Percentiles rank a stretch among this genome's conserved stretches.
Evolutionary conservation across 2,329 filamentous ascomycete genomes (phyloP).

Genomic region (Tolypocladium nubicola): DNA sequence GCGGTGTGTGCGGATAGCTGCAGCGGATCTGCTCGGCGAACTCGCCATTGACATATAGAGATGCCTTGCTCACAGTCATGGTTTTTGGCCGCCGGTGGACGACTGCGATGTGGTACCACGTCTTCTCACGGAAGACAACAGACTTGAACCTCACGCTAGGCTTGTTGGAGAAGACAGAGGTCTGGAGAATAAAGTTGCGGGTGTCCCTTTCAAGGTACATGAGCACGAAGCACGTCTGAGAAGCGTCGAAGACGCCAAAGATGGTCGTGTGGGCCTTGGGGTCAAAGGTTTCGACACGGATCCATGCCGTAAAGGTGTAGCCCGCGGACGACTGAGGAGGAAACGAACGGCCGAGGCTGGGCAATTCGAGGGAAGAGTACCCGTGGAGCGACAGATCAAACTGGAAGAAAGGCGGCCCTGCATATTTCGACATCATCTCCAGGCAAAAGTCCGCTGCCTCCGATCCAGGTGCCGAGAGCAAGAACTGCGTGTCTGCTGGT

Average conservation of each 20-base stretch:
- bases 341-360: slow-evolving; percentile 75
- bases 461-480: slow-evolving; percentile 45
- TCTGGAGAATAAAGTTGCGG: slow-evolving; percentile 89
- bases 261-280: slow-evolving; percentile 79
- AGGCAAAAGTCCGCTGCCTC: slow-evolving; percentile 59
- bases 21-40: slow-evolving; percentile 89
- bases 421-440: slow-evolving; percentile 61
- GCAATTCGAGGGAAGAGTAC: slow-evolving; percentile 80
- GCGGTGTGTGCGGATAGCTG: slow-evolving; percentile 71
- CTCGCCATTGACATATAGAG: slow-evolving; percentile 84
- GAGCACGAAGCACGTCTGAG: slow-evolving; percentile 86
- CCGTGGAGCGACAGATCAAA: slow-evolving; percentile 87
- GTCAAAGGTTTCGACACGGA: slow-evolving; percentile 82
- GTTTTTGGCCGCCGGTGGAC: slow-evolving; percentile 74
- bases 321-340: slow-evolving; percentile 71
- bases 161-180: slow-evolving; percentile 73
- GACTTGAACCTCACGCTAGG: slow-evolving; percentile 93
- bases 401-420: slow-evolving; percentile 75
- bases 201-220: slow-evolving; percentile 92
- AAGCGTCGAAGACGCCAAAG: slow-evolving; percentile 88
- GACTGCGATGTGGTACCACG: slow-evolving; percentile 90
- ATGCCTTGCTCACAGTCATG: slow-evolving; percentile 67
- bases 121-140: slow-evolving; percentile 59
- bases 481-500: slow-evolving; percentile 72
- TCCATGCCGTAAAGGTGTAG: slow-evolving; percentile 86